Conservation (phyloP, 352 stramenopile genomes). For the Thalassiosira hispida region DNA sequence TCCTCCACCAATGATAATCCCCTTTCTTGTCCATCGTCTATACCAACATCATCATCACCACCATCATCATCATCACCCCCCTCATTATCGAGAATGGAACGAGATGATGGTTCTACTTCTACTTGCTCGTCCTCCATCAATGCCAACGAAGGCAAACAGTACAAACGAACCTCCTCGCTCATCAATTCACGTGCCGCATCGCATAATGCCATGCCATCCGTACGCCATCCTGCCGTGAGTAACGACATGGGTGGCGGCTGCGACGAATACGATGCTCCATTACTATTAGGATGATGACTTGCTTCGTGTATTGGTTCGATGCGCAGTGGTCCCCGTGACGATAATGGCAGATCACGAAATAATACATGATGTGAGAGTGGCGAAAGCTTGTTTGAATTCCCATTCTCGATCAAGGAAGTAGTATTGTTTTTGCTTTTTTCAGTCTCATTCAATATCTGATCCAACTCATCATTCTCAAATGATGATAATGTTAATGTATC, state of each 20-base stretch:
- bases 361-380: background rate
- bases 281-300: background rate
- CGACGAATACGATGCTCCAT: background rate
- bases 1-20: background rate
- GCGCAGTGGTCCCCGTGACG: constrained; percentile 62
- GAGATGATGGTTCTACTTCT: too few species aligned
- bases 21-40: too few species aligned
- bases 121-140: background rate
- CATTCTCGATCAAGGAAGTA: too few species aligned
- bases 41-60: too few species aligned
- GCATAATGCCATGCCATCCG: constrained; percentile 60
- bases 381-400: background rate
- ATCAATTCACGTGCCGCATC: constrained; percentile 43
- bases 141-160: constrained; percentile 29
- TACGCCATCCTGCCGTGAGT: constrained; percentile 68
- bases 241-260: constrained; percentile 50
- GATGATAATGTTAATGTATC: constrained; percentile 1
- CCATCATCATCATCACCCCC: too few species aligned
- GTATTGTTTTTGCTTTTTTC: too few species aligned
- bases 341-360: constrained; percentile 57
- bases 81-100: too few species aligned
- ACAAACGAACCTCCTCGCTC: constrained; percentile 33
- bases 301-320: constrained; percentile 62
- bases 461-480: background rate
- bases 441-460: background rate